phyloP scores from a whole-genome alignment of 2,329 filamentous ascomycete genomes.

The Talaromyces sp. region DNA sequence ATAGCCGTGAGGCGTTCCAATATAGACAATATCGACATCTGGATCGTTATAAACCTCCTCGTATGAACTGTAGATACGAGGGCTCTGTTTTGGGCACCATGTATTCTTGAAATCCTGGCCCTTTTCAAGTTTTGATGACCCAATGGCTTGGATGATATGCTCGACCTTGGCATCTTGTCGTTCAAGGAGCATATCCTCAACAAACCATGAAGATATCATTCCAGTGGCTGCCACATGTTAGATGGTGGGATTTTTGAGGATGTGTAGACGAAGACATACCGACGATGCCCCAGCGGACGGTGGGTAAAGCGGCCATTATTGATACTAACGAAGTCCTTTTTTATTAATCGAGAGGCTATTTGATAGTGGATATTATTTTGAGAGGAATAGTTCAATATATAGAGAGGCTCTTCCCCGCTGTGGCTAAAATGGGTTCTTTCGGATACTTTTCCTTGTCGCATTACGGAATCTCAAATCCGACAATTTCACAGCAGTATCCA shows the following conservation, averaged over 20 bases:
- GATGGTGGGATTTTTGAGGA: background rate
- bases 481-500: no score
- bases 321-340: no score
- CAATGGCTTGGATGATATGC: conserved; percentile 41
- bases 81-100: background rate
- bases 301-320: background rate
- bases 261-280: background rate
- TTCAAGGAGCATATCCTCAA: conserved; percentile 36
- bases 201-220: conserved; percentile 44
- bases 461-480: no score
- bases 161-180: conserved; percentile 32
- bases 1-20: background rate
- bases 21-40: conserved; percentile 40
- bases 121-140: conserved; percentile 37
- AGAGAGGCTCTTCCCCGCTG: no score
- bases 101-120: conserved; percentile 35
- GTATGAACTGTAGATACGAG: conserved; percentile 12
- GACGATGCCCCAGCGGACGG: conserved; percentile 14
- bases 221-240: conserved; percentile 31
- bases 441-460: no score
- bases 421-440: no score
- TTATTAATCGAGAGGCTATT: no score
- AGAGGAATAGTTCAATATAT: no score
- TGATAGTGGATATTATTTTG: no score
- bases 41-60: conserved; percentile 13